Percentiles rank a stretch among this genome's conserved stretches.
Evolutionary conservation across 1,284 basidiomycete species (phyloP).

Genomic region (Boletus sp.): DNA sequence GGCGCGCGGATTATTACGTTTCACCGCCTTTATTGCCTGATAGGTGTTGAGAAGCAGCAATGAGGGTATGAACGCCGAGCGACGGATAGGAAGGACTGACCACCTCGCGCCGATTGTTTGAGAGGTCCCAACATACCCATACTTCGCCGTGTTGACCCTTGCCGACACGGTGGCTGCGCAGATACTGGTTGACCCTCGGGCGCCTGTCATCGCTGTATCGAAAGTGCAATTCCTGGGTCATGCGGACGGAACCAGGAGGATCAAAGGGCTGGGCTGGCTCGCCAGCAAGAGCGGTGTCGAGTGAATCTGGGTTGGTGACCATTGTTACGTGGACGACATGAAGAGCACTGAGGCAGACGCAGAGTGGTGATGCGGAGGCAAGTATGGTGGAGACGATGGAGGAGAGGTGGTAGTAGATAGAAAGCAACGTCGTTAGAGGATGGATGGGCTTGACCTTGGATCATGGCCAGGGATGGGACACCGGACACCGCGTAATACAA

Average conservation of each 20-base stretch:
- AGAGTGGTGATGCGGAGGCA: slow-evolving; percentile 7
- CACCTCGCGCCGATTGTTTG: slow-evolving; percentile 37
- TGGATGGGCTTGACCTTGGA: neutral
- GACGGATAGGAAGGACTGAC: slow-evolving; percentile 31
- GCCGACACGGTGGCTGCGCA: slow-evolving; percentile 66
- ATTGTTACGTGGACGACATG: slow-evolving; percentile 29
- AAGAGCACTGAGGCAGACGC: slow-evolving; percentile 14
- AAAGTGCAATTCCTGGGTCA: slow-evolving; percentile 50
- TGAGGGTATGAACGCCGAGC: slow-evolving; percentile 8
- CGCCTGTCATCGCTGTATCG: slow-evolving; percentile 36
- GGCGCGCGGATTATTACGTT: slow-evolving; percentile 51
- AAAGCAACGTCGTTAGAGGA: slow-evolving; percentile 17
- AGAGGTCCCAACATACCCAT: slow-evolving; percentile 62
- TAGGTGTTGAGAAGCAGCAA: slow-evolving; percentile 9
- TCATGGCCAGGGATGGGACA: slow-evolving; percentile 15
- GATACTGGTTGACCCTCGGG: slow-evolving; percentile 77
- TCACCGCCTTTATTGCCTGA: slow-evolving; percentile 83
- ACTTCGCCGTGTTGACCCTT: slow-evolving; percentile 83
- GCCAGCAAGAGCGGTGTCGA: slow-evolving; percentile 15
- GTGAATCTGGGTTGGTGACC: slow-evolving; percentile 25
- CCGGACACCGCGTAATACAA: slow-evolving; percentile 31
- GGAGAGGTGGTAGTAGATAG: slow-evolving; percentile 16
- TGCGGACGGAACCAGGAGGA: slow-evolving; percentile 50
- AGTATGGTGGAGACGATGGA: slow-evolving; percentile 12
- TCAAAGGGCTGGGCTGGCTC: slow-evolving; percentile 38